Evolutionary conservation across 805 yeast species (phyloP), one percentile per base, ranked within the genome.

Genomic region (Ogataea dorogensis): DNA sequence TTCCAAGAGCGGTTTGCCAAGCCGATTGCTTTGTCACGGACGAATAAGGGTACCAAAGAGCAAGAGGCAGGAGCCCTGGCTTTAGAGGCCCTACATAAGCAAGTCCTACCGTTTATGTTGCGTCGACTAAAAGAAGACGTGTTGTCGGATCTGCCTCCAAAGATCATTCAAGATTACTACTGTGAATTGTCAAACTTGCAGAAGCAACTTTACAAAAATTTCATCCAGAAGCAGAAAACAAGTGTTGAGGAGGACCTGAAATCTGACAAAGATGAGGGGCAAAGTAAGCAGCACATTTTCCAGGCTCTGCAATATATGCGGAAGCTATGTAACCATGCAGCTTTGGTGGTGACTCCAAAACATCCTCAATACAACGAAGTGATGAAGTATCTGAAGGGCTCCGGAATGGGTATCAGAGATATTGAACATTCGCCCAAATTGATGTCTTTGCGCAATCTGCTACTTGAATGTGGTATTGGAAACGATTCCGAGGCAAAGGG

Each of bases 21-120:
- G 54, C 99, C 99, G 2, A 93, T 93, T 58, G 91, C 97, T 3
- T 91, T 95, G 2, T 83, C 95, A 25, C 72, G 96, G 55, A 86
- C 85, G 48, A 81, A 87, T 48, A 91, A 89, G 57, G 86, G 88
- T 3, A 81, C 94, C 0, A 91, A 81, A 52, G 98, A 93, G 51
- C 98, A 93, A 58, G 99, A 93, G 57, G 87, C 88, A 1, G 99
- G 98, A 28, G 96, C 97, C 0, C 67, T 93, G 44, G 98, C 98
- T 0, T 68, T 94, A 42, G 99, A 93, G 53, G 91, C 97, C 0
- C 70, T 93, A 44, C 99, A 93, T 62, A 93, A 91, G 53, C 99
- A 93, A 51, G 98, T 88, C 0, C 68, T 93, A 30, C 99, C 99
- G 11, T 93, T 93, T 59, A 83, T 94, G 88, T 68, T 93, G 46